Evolutionary conservation across 108 stramenopile genomes (phyloP), one percentile per base, ranked within the genome.

Genomic region (Nitzschia sp.): DNA sequence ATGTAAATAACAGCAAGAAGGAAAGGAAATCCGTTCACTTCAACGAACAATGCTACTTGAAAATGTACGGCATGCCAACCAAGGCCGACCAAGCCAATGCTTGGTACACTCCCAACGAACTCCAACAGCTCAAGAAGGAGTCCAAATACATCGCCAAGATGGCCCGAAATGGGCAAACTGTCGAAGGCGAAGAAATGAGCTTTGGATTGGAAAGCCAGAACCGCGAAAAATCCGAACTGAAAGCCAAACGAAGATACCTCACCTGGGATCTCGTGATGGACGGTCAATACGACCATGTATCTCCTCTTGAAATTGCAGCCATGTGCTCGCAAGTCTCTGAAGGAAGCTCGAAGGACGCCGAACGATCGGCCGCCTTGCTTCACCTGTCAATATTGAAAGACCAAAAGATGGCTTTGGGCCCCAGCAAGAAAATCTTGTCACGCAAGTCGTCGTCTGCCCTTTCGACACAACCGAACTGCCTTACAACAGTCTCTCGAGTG

Each of bases 401-500:
- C 19, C 16, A 19, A 5, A 21, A 8, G 48, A 21, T n/a, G 13
- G 13, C 4, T 5, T 50, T 22, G 4, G 19, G 19, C 6, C 17
- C 48, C 19, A n/a, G 8, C 48, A 11, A 50, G 17, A 50, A 50
- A 50, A 50, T 22, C 48, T 22, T 21, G 48, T 41, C 38, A 6
- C 38, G 13, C 9, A 6, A 41, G 9, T 41, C 13, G 38, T 6
- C 38, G 38, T 6, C 38, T 13, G 38, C 38, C 38, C 38, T 6
- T 9, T 13, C 9, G 13, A 9, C 9, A 41, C 38, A 41, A 41
- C 13, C n/a, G n/a, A n/a, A n/a, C n/a, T n/a, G n/a, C n/a, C n/a
- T n/a, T n/a, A n/a, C 48, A 50, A 16, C 19, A 50, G 48, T 50
- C 9, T 50, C 48, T 50, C 48, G 17, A 50, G 48, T 50, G 13